Conservation (phyloP, 2,329 filamentous ascomycete genomes). For the Calonectria hawksworthii region DNA sequence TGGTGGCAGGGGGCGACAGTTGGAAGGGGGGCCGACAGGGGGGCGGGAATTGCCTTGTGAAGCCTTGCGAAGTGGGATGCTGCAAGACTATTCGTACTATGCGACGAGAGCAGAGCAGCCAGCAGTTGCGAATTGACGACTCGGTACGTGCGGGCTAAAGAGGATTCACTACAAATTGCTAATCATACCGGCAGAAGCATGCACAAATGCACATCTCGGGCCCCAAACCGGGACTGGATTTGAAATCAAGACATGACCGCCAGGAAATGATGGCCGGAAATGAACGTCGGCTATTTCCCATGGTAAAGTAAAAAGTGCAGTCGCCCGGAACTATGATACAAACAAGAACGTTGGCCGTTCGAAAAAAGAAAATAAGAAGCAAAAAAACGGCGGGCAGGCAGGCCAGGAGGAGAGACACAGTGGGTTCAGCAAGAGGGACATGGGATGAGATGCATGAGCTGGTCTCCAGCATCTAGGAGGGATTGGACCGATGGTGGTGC, state of each 20-base stretch:
- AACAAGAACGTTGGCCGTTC: constrained; percentile 17
- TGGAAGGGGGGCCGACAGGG: constrained; percentile 14
- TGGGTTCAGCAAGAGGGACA: constrained; percentile 17
- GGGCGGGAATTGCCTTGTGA: constrained; percentile 24
- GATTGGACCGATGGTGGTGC: constrained; percentile 1
- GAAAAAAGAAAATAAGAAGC: constrained; percentile 18
- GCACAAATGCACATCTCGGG: not conserved
- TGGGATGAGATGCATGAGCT: constrained; percentile 18
- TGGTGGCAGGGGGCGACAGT: constrained; percentile 12
- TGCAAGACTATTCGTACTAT: not conserved
- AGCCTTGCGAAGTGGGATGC: constrained; percentile 9
- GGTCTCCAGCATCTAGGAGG: constrained; percentile 11
- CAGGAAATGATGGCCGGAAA: constrained; percentile 10
- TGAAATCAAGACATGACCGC: constrained; percentile 4
- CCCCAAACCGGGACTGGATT: not conserved
- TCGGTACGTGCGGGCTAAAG: not conserved
- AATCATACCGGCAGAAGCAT: constrained; percentile 3
- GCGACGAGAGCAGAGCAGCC: not conserved
- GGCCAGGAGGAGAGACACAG: not conserved
- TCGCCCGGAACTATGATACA: not conserved
- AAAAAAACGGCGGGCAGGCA: constrained; percentile 3
- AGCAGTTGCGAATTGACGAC: not conserved
- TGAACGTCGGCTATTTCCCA: constrained; percentile 9
- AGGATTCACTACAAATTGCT: constrained; percentile 1
- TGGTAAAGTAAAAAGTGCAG: constrained; percentile 2